phyloP scores from a whole-genome alignment of 257 asterid species.

The Solanum rostratum region DNA sequence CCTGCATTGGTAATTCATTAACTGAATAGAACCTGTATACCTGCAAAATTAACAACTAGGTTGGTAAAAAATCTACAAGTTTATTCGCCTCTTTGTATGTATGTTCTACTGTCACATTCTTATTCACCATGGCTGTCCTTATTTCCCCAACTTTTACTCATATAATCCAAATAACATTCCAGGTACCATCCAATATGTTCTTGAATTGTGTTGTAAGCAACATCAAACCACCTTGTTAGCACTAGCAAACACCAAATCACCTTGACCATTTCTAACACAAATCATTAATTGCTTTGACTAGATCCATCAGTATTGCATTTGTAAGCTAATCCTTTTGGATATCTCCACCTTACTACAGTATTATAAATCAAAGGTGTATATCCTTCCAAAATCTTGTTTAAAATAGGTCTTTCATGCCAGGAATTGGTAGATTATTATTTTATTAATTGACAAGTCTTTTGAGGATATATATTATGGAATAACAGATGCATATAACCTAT shows the following conservation, averaged over 20 bases:
- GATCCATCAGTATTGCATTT: background rate
- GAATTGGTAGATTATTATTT: too few species aligned
- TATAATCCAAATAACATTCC: background rate
- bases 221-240: background rate
- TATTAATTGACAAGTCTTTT: too few species aligned
- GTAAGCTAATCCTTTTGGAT: background rate
- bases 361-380: background rate
- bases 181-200: background rate
- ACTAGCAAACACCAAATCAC: background rate
- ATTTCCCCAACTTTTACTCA: background rate
- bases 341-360: background rate
- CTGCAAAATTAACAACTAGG: background rate
- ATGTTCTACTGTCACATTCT: background rate
- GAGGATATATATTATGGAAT: too few species aligned
- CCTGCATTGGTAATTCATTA: background rate
- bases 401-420: too few species aligned
- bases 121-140: background rate
- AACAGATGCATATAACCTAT: too few species aligned
- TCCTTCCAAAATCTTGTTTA: background rate
- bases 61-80: background rate
- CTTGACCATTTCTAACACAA: background rate
- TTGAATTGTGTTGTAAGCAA: background rate
- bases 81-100: background rate
- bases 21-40: background rate
- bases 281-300: background rate